Percentiles rank a stretch among this genome's conserved stretches.
Conservation (phyloP, 2,329 filamentous ascomycete species). For the Ophiosphaerella herpotricha region DNA sequence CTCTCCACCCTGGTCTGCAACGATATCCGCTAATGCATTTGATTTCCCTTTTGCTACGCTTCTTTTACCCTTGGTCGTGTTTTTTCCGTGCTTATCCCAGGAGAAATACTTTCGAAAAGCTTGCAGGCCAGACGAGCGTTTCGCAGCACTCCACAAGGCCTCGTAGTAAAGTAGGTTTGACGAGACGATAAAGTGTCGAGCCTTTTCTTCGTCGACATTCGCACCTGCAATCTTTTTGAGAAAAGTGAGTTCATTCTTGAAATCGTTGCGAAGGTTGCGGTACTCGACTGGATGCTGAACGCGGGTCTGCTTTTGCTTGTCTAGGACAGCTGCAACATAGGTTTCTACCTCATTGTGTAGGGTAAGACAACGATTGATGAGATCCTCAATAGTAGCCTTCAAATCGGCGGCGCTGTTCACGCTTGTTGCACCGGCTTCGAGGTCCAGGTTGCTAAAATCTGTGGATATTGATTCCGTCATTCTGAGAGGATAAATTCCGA, state of each 20-base stretch:
- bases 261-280: conserved; percentile 37
- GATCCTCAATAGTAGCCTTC: conserved; percentile 31
- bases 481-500: background rate
- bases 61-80: conserved; percentile 35
- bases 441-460: conserved; percentile 13
- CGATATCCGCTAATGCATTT: conserved; percentile 66
- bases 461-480: conserved; percentile 22
- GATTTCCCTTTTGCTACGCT: conserved; percentile 52
- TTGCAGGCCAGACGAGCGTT: conserved; percentile 60
- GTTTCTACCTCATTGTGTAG: conserved; percentile 49
- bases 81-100: conserved; percentile 30
- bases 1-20: conserved; percentile 64
- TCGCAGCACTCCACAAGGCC: conserved; percentile 66
- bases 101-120: conserved; percentile 54
- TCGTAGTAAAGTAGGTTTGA: conserved; percentile 70
- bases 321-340: conserved; percentile 43
- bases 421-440: conserved; percentile 8
- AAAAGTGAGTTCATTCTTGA: conserved; percentile 42
- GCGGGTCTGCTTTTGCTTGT: conserved; percentile 36
- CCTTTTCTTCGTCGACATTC: conserved; percentile 33
- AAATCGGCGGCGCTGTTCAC: conserved; percentile 19
- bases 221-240: conserved; percentile 34
- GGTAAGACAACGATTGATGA: conserved; percentile 45
- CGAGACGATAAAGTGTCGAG: conserved; percentile 63
- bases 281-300: conserved; percentile 46